Evolutionary conservation across 2,329 filamentous ascomycete genomes (phyloP), one percentile per base, ranked within the genome.

Genomic region (Aspergillus japonicus): DNA sequence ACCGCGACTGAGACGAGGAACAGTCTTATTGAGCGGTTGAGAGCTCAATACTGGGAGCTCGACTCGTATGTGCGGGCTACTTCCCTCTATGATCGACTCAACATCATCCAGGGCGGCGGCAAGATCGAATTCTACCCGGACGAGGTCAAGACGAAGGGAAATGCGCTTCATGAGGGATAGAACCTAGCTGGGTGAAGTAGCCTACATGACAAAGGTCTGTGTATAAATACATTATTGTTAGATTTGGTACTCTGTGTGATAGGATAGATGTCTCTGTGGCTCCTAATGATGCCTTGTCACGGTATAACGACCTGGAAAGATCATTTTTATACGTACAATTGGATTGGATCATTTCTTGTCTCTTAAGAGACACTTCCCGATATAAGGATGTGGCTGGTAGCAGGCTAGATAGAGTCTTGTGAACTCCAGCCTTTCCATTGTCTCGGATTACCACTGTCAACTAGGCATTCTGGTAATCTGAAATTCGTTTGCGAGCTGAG

Each of bases 61-160:
- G 95, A 99, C 77, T 92, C 92, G 0, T 96, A 94, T 73, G 74
- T 98, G 31, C 83, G 95, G 44, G 91, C 93, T 12, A 84, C 89
- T 69, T 90, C 88, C n/a, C 77, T 91, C 62, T 97, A 96, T 68
- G 95, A 99, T 74, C 85, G 95, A 61, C 83, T 83, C 12, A 91
- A 92, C 1, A 79, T 95, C 61, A 82, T 98, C 50, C 79, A 85
- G 61, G 77, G 81, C 0, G 86, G 81, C 11, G 93, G 92, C 1
- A 83, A 83, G 70, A 77, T 94, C 48, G 80, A 90, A 39, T 93
- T 91, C 75, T 95, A 96, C 69, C 82, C 83, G 50, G 33, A 61
- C 10, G 56, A 61, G 31, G 52, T 61, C n/a, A 59, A 64, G 56
- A 60, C 62, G 29, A 68, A 70, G 42, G 55, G 54, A 56, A 54